A percentile compares a stretch with the other conserved stretches of the same genome.
These are phyloP conservation scores for Euphorbia pulcherrima DNA, from an alignment of 345 rosid species.

Conservation along the genomic window DNA sequence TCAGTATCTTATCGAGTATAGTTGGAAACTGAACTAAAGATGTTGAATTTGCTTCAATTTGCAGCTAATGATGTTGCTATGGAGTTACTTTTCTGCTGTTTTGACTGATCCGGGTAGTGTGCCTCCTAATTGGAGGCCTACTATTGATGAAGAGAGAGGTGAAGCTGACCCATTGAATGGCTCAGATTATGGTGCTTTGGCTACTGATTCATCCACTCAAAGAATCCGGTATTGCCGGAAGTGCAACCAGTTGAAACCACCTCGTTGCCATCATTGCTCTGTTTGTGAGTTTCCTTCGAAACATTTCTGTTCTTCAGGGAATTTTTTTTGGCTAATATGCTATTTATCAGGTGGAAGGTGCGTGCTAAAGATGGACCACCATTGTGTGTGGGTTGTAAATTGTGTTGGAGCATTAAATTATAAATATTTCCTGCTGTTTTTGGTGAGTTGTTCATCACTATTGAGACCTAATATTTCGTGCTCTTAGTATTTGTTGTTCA, in stretches of 20 bases:
- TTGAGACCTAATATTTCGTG: not conserved
- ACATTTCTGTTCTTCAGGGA: conserved; percentile 6
- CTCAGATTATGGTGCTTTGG: conserved; percentile 52
- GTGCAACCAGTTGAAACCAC: conserved; percentile 86
- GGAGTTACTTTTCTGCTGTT: conserved; percentile 97
- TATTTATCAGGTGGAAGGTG: conserved; percentile 75
- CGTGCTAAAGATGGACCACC: conserved; percentile 94
- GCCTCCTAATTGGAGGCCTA: conserved; percentile 86
- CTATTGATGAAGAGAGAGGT: conserved; percentile 69
- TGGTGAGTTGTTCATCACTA: conserved; percentile 52
- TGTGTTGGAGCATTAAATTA: conserved; percentile 95
- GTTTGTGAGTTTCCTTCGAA: conserved; percentile 56
- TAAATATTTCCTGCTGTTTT: conserved; percentile 88
- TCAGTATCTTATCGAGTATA: not conserved
- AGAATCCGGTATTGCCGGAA: conserved; percentile 78
- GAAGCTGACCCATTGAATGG: conserved; percentile 71
- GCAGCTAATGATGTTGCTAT: conserved; percentile 86
- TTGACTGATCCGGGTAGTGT: conserved; percentile 89
- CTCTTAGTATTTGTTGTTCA: not conserved
- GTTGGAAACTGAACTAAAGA: conserved; percentile 8
- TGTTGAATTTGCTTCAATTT: conserved; percentile 22
- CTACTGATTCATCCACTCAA: conserved; percentile 52
- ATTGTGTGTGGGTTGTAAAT: conserved; percentile 99
- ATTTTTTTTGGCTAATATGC: not conserved
- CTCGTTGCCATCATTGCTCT: conserved; percentile 96